These are phyloP conservation scores for Kurtzmaniella cleridarum DNA, from an alignment of 805 yeast genomes.

Conservation along the genomic window DNA sequence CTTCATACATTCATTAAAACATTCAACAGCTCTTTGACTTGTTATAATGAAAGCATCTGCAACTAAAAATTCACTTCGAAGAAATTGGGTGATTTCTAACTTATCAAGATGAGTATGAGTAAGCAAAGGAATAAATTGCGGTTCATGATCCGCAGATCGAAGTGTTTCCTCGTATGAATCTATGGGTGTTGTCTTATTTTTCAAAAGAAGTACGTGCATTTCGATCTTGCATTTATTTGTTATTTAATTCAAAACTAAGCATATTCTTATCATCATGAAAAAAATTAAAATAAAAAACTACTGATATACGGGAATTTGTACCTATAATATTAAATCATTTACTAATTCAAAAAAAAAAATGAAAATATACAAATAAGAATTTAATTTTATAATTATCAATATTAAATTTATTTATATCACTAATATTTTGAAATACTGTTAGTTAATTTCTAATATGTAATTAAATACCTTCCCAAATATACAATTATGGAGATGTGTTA, in stretches of 20 bases:
- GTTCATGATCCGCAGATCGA: slow-evolving; percentile 25
- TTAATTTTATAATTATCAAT: too few relatives aligned
- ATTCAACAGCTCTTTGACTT: slow-evolving; percentile 88
- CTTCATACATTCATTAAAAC: slow-evolving; percentile 45
- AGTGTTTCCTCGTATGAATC: slow-evolving; percentile 55
- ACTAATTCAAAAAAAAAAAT: neutral
- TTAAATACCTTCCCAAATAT: too few relatives aligned
- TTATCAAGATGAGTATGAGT: slow-evolving; percentile 56
- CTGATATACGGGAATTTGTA: neutral
- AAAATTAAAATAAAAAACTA: neutral
- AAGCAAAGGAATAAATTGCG: slow-evolving; percentile 69
- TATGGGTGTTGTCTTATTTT: slow-evolving; percentile 62
- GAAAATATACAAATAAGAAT: too few relatives aligned
- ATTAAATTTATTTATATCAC: too few relatives aligned
- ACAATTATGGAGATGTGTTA: neutral
- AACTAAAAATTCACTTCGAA: slow-evolving; percentile 26
- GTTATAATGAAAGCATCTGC: slow-evolving; percentile 68
- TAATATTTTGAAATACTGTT: too few relatives aligned
- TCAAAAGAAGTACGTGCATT: slow-evolving; percentile 47
- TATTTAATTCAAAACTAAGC: too few relatives aligned
- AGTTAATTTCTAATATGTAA: too few relatives aligned
- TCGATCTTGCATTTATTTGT: neutral
- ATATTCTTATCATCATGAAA: neutral
- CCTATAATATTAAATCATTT: neutral
- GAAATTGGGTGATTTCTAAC: slow-evolving; percentile 26